Evolutionary conservation across 1,139 yeast genomes (phyloP).

Genomic region (Taphrina communis): DNA sequence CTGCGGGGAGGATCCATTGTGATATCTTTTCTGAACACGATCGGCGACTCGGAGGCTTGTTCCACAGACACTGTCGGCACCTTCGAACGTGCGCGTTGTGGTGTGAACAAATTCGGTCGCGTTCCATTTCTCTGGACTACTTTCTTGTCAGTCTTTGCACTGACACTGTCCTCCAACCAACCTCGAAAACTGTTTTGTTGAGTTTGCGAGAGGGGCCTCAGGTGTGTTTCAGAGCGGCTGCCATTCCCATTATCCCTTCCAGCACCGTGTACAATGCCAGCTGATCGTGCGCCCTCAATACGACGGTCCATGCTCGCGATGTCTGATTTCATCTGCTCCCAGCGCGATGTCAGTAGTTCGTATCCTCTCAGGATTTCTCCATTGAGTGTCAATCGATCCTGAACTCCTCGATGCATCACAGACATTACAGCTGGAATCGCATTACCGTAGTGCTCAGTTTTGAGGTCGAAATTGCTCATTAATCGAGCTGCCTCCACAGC

Average conservation of each 20-base stretch:
- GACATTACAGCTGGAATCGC: slow-evolving; percentile 38
- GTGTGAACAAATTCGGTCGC: background rate
- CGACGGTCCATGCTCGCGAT: slow-evolving; percentile 19
- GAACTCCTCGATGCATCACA: slow-evolving; percentile 32
- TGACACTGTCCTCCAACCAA: background rate
- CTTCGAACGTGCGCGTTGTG: background rate
- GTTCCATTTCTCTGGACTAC: background rate
- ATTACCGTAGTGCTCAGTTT: slow-evolving; percentile 35
- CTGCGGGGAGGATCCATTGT: slow-evolving; percentile 39
- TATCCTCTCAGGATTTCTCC: slow-evolving; percentile 32
- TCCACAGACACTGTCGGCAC: background rate
- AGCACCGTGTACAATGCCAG: slow-evolving; percentile 14
- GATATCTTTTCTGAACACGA: slow-evolving; percentile 27
- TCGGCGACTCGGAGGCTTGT: slow-evolving; percentile 10
- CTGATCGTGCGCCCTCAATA: slow-evolving; percentile 17
- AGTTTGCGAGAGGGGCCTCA: slow-evolving; percentile 1
- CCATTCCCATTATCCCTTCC: background rate
- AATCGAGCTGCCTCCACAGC: slow-evolving; percentile 11
- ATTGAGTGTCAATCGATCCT: slow-evolving; percentile 28
- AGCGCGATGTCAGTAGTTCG: slow-evolving; percentile 24
- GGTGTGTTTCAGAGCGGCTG: background rate
- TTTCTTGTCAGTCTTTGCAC: background rate
- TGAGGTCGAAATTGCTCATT: slow-evolving; percentile 16
- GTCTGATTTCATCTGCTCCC: slow-evolving; percentile 16
- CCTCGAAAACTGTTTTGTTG: background rate